Evolutionary conservation across 768 basidiomycete genomes (phyloP).

Genomic region (Boletus tylopilopsis): DNA sequence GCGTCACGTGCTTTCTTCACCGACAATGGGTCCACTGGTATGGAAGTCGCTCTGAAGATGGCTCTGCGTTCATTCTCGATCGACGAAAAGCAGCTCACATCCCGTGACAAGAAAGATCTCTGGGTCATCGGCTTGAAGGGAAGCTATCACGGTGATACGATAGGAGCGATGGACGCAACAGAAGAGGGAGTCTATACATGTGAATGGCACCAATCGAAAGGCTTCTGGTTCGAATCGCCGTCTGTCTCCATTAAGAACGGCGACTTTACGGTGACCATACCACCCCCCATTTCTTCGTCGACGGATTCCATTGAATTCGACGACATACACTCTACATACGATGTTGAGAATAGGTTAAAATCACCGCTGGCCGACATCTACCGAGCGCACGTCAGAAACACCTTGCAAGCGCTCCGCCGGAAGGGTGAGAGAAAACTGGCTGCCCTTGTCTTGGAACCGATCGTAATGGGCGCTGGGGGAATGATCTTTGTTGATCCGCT

Average conservation of each 20-base stretch:
- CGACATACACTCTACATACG: slow-evolving; percentile 62
- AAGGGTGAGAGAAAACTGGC: slow-evolving; percentile 47
- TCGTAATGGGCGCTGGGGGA: slow-evolving; percentile 92
- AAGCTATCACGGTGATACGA: slow-evolving; percentile 97
- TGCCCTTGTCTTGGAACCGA: slow-evolving; percentile 85
- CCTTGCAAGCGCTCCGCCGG: slow-evolving; percentile 44
- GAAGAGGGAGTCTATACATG: slow-evolving; percentile 90
- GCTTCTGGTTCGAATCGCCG: slow-evolving; percentile 92
- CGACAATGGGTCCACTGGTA: slow-evolving; percentile 93
- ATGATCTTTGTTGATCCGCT: slow-evolving; percentile 98
- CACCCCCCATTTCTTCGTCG: slow-evolving; percentile 41
- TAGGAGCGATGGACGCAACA: slow-evolving; percentile 95
- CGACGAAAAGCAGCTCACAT: slow-evolving; percentile 33
- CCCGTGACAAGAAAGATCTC: slow-evolving; percentile 44
- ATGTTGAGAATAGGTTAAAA: slow-evolving; percentile 57
- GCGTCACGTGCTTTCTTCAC: slow-evolving; percentile 89
- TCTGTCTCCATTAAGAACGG: slow-evolving; percentile 68
- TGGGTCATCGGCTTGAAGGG: slow-evolving; percentile 86
- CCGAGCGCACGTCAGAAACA: slow-evolving; percentile 48
- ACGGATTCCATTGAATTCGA: slow-evolving; percentile 22
- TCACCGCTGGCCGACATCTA: slow-evolving; percentile 66
- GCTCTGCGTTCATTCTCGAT: slow-evolving; percentile 68
- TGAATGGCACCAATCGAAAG: slow-evolving; percentile 93
- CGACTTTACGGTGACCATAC: slow-evolving; percentile 48
- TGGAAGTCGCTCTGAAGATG: slow-evolving; percentile 99